Conservation (phyloP, 441 rosid species). For the Syzygium syzygioides region DNA sequence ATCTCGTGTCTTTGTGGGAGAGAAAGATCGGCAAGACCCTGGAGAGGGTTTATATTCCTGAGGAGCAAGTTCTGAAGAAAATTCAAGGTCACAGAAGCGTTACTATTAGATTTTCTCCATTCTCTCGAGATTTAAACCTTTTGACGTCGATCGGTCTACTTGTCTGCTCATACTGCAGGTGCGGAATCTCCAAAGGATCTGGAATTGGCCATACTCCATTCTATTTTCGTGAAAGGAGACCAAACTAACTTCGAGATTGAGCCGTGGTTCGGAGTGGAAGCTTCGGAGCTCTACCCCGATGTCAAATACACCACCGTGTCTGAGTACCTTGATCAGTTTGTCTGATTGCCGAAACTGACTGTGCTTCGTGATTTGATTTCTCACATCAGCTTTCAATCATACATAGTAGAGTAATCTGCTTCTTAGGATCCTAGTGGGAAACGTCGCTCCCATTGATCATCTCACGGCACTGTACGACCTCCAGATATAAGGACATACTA, state of each 20-base stretch:
- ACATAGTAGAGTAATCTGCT: not conserved
- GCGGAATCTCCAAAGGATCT: conserved; percentile 27
- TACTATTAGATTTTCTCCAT: not conserved
- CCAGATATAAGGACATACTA: not conserved
- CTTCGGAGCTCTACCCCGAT: conserved; percentile 65
- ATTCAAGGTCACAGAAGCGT: conserved; percentile 31
- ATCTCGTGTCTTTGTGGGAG: not conserved
- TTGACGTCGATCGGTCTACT: not conserved
- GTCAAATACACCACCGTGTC: conserved; percentile 56
- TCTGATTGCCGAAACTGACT: conserved; percentile 1
- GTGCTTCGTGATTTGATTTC: not conserved
- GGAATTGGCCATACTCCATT: conserved; percentile 33
- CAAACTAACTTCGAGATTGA: conserved; percentile 57
- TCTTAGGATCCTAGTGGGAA: not conserved
- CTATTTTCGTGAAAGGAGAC: conserved; percentile 52
- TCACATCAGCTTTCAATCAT: not conserved
- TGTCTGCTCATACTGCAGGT: conserved; percentile 20
- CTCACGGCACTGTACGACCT: not conserved
- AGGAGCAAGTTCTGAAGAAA: conserved; percentile 47
- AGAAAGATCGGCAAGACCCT: not conserved
- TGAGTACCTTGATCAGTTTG: conserved; percentile 42
- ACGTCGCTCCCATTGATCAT: not conserved
- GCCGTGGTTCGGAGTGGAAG: conserved; percentile 58
- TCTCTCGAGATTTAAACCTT: not conserved
- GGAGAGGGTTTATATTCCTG: conserved; percentile 18